Evolutionary conservation across 1,139 yeast genomes (phyloP), one percentile per base, ranked within the genome.

Genomic region (Taphrina flavorubra): DNA sequence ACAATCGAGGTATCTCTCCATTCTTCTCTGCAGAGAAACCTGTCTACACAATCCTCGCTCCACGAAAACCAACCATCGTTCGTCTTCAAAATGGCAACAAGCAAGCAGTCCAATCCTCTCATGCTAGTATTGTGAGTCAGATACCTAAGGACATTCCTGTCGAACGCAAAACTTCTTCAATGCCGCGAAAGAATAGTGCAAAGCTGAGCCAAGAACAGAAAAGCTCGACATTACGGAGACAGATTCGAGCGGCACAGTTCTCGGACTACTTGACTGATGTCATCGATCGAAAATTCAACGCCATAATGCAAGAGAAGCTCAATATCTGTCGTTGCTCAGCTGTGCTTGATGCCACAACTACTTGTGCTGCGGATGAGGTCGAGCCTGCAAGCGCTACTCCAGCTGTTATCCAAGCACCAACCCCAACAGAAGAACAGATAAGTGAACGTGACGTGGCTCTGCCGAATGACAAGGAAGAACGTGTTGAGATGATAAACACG

Each of bases 1-100:
- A 53, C 14, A 53, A 20, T 31, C 40, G 58, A 34, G 40, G 42
- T 7, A 36, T 34, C 6, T 37, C 40, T 34, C 58, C 58, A n/a
- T 53, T 36, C 10, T 53, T 53, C 58, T 36, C 42, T n/a, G 40
- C 58, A 16, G 42, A 53, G 13, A 53, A 37, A 31, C 58, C 58
- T 14, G 10, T 53, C 20, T 53, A 53, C 16, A 37, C 42, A n/a
- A 16, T 53, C n/a, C 20, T 37, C 11, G 20, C 58, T 6, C 20
- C 13, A 13, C 34, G 42, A 42, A 53, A 31, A 25, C 58, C 58
- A 31, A 25, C 34, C 40, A 34, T 53, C 25, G 36, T 25, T 13
- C 14, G 13, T 8, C 20, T 16, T 5, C 58, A 53, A 16, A 7
- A n/a, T 6, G 20, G 36, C 16, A n/a, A 11, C 25, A 34, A 37